Evolutionary conservation across 1,284 basidiomycete species (phyloP), one percentile per base, ranked within the genome.

Genomic region (Cystobasidium pallidum): DNA sequence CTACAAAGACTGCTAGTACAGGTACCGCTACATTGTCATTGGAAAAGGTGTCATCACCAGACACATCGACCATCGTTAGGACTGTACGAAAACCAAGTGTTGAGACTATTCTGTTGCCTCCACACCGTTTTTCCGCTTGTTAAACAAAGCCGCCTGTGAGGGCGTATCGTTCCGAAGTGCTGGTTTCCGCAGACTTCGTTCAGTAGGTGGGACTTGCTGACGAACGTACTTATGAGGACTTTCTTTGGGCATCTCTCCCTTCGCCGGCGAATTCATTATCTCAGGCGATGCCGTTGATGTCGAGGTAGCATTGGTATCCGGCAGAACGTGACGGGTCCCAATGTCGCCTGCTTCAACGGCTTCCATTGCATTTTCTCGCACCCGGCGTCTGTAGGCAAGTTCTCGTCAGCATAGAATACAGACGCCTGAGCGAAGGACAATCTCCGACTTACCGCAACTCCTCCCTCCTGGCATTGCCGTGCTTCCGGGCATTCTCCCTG

Each of bases 361-460:
- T 28, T 71, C 68, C 21, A 71, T 32, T 1, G 68, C 59, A 32
- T 59, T 55, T 49, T 71, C 68, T 36, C 68, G 58, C 3, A 71
- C 68, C 34, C 61, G 45, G 3, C 68, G 68, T 15, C 68, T 71
- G 39, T 3, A 55, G 39, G n/a, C 21, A 34, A 7, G 13, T 13
- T 7, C 6, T 6, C 13, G 13, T 39, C 4, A 19, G n/a, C 24
- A 34, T 36, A n/a, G 55, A n/a, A n/a, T n/a, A n/a, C n/a, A n/a
- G n/a, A n/a, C 52, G 34, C 13, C 2, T 4, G 24, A n/a, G 24
- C 21, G 13, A 10, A 32, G 13, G 8, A 19, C 26, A 39, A 28
- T 21, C 28, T 13, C 19, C 4, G 2, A 62, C 58, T 55, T 41
- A 71, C 68, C 68, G 7, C 34, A 71, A 39, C 19, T 49, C 55